Percentiles rank a stretch among this genome's conserved stretches.
Evolutionary conservation across 495 filamentous ascomycete genomes (phyloP).

Genomic region (Schizothecium vesticola): DNA sequence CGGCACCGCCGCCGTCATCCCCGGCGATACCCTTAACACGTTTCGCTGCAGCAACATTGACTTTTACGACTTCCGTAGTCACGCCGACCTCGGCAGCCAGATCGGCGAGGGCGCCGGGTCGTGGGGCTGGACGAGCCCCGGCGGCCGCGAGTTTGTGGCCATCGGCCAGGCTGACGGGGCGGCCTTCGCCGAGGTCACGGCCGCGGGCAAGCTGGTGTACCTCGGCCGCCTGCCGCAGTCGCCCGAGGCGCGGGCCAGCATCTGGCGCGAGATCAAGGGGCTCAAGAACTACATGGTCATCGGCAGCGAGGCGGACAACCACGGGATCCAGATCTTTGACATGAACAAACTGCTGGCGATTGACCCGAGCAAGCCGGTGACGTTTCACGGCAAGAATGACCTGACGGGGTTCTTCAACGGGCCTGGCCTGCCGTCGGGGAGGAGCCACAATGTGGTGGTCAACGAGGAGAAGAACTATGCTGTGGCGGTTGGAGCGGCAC

Average conservation of each 20-base stretch:
- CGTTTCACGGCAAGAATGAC: constrained; percentile 26
- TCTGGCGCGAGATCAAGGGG: constrained; percentile 49
- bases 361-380: constrained; percentile 23
- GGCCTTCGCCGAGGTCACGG: constrained; percentile 50
- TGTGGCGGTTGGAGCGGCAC: constrained; percentile 43
- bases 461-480: constrained; percentile 41
- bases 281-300: constrained; percentile 44
- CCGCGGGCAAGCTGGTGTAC: constrained; percentile 48
- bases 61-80: constrained; percentile 49
- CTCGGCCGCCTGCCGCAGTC: constrained; percentile 52
- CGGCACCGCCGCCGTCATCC: constrained; percentile 39
- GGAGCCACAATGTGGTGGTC: constrained; percentile 46
- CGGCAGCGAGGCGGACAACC: constrained; percentile 43
- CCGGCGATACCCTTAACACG: constrained; percentile 39
- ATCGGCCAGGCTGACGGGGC: constrained; percentile 54
- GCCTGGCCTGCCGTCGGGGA: constrained; percentile 27
- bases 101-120: constrained; percentile 37
- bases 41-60: constrained; percentile 51
- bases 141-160: constrained; percentile 55
- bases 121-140: constrained; percentile 52
- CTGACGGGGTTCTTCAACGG: constrained; percentile 33
- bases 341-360: constrained; percentile 35
- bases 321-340: constrained; percentile 50
- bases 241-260: constrained; percentile 24
- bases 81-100: constrained; percentile 45